Percentiles rank a stretch among this genome's conserved stretches.
phyloP scores from a whole-genome alignment of 495 filamentous ascomycete species.

The Lasiosphaeris hirsuta region DNA sequence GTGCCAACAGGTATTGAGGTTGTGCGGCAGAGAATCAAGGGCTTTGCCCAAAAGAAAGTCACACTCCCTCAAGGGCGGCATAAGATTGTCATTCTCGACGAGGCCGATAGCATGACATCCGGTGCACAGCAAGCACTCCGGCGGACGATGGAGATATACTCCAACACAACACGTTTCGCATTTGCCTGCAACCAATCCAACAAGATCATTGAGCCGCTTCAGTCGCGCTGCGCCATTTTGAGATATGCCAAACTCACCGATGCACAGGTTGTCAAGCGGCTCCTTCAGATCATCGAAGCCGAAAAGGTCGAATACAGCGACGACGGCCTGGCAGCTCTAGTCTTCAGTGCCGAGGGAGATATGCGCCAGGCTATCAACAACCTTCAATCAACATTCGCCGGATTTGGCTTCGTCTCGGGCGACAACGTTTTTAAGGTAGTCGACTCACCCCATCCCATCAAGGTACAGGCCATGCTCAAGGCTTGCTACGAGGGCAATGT shows the following conservation, averaged over 20 bases:
- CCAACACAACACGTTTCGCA: slow-evolving; percentile 91
- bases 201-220: slow-evolving; percentile 98
- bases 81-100: slow-evolving; percentile 96
- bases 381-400: slow-evolving; percentile 89
- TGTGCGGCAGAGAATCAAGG: slow-evolving; percentile 97
- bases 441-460: slow-evolving; percentile 93
- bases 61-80: slow-evolving; percentile 87
- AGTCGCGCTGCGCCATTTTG: slow-evolving; percentile 94
- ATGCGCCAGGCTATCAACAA: slow-evolving; percentile 99
- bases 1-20: slow-evolving; percentile 76
- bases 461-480: slow-evolving; percentile 97
- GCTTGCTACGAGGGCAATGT: slow-evolving; percentile 89
- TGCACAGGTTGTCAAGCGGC: slow-evolving; percentile 80
- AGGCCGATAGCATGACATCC: slow-evolving; percentile 96
- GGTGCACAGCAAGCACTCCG: slow-evolving; percentile 95
- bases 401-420: slow-evolving; percentile 93
- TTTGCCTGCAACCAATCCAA: slow-evolving; percentile 99
- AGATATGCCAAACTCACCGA: slow-evolving; percentile 92
- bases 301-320: slow-evolving; percentile 86
- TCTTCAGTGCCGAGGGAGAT: slow-evolving; percentile 96
- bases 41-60: slow-evolving; percentile 98
- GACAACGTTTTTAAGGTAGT: slow-evolving; percentile 99
- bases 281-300: slow-evolving; percentile 87
- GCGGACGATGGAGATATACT: slow-evolving; percentile 99
- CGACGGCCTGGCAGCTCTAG: slow-evolving; percentile 89